Evolutionary conservation across 495 filamentous ascomycete species (phyloP).

Genomic region (Penicillium silybi): DNA sequence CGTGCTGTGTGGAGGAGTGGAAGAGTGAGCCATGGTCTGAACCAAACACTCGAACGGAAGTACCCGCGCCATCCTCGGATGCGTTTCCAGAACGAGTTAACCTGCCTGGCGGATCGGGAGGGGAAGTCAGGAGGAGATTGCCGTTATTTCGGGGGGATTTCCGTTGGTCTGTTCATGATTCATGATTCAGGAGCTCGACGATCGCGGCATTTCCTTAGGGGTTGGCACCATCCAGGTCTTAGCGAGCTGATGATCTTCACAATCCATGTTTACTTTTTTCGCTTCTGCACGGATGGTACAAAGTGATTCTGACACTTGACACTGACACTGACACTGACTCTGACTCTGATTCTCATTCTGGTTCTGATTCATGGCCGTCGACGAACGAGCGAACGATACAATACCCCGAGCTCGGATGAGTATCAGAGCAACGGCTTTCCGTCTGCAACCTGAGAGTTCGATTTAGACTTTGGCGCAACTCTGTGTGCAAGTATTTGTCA

Average conservation of each 20-base stretch:
- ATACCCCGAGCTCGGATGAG: not conserved
- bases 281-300: not conserved
- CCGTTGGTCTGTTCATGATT: not conserved
- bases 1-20: not conserved
- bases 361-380: no score
- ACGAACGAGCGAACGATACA: not conserved
- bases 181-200: not conserved
- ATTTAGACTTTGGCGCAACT: not conserved
- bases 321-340: not conserved
- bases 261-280: not conserved
- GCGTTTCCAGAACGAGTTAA: slow-evolving; percentile 14
- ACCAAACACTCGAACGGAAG: slow-evolving; percentile 8
- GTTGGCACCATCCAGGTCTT: not conserved
- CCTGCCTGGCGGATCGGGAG: not conserved
- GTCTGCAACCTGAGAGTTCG: not conserved
- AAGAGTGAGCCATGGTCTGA: slow-evolving; percentile 3
- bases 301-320: no score
- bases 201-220: not conserved
- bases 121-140: not conserved
- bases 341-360: not conserved
- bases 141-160: not conserved
- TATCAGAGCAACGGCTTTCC: not conserved
- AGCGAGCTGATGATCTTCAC: not conserved
- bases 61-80: slow-evolving; percentile 16
- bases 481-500: not conserved